These are phyloP conservation scores for Calocybe indica DNA, from an alignment of 768 basidiomycete genomes.

Conservation along the genomic window DNA sequence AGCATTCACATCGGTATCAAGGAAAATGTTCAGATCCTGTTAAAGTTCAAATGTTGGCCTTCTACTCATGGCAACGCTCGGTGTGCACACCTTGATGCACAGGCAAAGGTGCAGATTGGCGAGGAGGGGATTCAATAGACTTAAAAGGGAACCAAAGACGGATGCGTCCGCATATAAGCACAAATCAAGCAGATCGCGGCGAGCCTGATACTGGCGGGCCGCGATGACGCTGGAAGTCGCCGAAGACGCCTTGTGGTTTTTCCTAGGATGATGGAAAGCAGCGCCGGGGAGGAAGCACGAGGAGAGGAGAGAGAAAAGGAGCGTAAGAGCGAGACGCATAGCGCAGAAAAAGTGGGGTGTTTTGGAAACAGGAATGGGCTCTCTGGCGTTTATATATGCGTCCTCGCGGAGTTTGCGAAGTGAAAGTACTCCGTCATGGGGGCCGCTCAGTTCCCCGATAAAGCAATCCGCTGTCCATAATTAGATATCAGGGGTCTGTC, in stretches of 20 bases:
- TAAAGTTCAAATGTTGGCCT: background rate
- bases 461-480: too few relatives aligned
- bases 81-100: conserved; percentile 29
- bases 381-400: background rate
- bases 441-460: too few relatives aligned
- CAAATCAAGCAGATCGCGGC: background rate
- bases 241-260: conserved; percentile 4
- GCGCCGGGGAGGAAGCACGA: conserved; percentile 8
- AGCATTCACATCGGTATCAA: conserved; percentile 20
- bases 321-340: conserved; percentile 1
- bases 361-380: conserved; percentile 8
- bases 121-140: conserved; percentile 3
- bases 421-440: too few relatives aligned
- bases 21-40: conserved; percentile 29
- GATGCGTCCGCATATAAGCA: conserved; percentile 1
- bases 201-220: background rate
- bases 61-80: conserved; percentile 4
- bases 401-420: background rate
- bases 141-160: background rate
- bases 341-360: background rate
- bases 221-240: conserved; percentile 5
- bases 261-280: conserved; percentile 7
- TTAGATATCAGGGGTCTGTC: too few relatives aligned
- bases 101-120: conserved; percentile 18
- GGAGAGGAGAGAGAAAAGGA: conserved; percentile 7